Evolutionary conservation across 345 rosid species (phyloP).

Genomic region (Acer yangbiense): DNA sequence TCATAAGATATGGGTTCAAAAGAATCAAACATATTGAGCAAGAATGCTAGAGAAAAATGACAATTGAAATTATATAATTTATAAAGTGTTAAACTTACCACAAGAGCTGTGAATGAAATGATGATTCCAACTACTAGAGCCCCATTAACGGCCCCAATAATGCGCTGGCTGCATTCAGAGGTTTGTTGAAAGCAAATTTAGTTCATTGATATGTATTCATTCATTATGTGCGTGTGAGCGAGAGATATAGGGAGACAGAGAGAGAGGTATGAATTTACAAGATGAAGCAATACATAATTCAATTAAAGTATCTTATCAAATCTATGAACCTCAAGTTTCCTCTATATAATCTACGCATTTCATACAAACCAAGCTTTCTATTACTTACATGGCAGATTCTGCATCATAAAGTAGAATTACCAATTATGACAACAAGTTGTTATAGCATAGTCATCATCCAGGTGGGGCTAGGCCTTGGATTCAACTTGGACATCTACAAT

Average conservation of each 20-base stretch:
- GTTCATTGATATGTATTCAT: constrained; percentile 5
- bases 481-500: background rate
- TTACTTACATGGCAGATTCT: background rate
- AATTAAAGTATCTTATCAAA: background rate
- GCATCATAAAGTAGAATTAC: background rate
- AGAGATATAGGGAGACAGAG: background rate
- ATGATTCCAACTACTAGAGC: constrained; percentile 71
- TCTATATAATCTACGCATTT: background rate
- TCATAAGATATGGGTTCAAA: too few species aligned
- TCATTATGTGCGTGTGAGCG: background rate
- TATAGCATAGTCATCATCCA: background rate
- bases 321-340: background rate
- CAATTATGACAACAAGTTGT: background rate
- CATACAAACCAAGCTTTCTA: background rate
- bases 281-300: background rate
- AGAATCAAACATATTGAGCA: too few species aligned
- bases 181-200: constrained; percentile 2
- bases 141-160: constrained; percentile 87
- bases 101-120: too few species aligned
- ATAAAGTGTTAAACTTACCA: too few species aligned
- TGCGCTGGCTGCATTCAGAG: constrained; percentile 70
- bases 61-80: too few species aligned
- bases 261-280: background rate
- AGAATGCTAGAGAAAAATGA: background rate
- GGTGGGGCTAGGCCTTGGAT: background rate